Percentiles rank a stretch among this genome's conserved stretches.
Evolutionary conservation across 1,284 basidiomycete species (phyloP).

Genomic region (Xerocomus minutiporus): DNA sequence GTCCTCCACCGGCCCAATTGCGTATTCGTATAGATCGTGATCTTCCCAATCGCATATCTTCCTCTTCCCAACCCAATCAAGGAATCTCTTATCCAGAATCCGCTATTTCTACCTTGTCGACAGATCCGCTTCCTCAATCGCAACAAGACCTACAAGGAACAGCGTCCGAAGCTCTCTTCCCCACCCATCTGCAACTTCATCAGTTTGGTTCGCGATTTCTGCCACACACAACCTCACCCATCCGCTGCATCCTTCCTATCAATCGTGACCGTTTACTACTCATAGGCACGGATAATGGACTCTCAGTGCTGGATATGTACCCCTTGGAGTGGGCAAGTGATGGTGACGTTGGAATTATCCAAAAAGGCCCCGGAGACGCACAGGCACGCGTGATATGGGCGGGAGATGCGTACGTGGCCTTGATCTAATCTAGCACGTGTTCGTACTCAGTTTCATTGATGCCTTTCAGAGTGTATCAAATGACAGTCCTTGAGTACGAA

Average conservation of each 20-base stretch:
- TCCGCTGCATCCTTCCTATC: slow-evolving; percentile 68
- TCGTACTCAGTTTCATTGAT: slow-evolving; percentile 2
- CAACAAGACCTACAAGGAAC: slow-evolving; percentile 31
- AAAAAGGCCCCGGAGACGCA: slow-evolving; percentile 66
- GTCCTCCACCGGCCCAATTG: slow-evolving; percentile 11
- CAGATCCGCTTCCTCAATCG: slow-evolving; percentile 23
- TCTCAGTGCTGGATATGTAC: slow-evolving; percentile 75
- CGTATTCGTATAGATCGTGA: slow-evolving; percentile 25
- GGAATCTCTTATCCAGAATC: slow-evolving; percentile 18
- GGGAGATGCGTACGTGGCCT: slow-evolving; percentile 60
- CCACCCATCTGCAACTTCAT: slow-evolving; percentile 61
- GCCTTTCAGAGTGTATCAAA: slow-evolving; percentile 59
- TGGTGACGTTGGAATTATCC: slow-evolving; percentile 35
- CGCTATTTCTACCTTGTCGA: slow-evolving; percentile 5
- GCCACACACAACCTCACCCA: slow-evolving; percentile 69
- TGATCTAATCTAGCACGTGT: neutral
- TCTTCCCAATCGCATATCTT: slow-evolving; percentile 12
- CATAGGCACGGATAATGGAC: slow-evolving; percentile 70
- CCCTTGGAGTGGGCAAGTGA: slow-evolving; percentile 54
- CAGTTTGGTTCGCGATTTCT: slow-evolving; percentile 79
- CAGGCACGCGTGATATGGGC: slow-evolving; percentile 62
- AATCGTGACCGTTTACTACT: slow-evolving; percentile 58
- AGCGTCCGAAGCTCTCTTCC: slow-evolving; percentile 38
- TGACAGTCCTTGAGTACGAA: slow-evolving; percentile 68
- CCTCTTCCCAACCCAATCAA: slow-evolving; percentile 8